Percentiles rank a stretch among this genome's conserved stretches.
phyloP scores from a whole-genome alignment of 1,139 yeast species.

The Pichia sp. region DNA sequence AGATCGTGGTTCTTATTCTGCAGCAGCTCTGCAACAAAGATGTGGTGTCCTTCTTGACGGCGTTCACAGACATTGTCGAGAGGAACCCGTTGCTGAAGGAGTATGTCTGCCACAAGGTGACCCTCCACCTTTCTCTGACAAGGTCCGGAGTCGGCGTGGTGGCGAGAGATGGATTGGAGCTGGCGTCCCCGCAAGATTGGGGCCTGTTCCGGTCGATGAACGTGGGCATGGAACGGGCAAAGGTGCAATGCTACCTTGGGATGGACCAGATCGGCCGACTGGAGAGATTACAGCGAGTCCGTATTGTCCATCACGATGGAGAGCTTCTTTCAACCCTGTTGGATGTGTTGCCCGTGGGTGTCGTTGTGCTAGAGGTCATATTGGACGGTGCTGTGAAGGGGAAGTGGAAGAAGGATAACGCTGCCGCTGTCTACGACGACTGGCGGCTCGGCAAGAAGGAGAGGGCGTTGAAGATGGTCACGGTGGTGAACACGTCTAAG shows the following conservation, averaged over 20 bases:
- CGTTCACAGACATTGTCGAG: neutral
- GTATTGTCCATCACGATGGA: constrained; percentile 5
- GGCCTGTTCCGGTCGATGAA: neutral
- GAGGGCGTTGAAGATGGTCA: constrained; percentile 8
- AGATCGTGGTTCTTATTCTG: neutral
- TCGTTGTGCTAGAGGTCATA: constrained; percentile 5
- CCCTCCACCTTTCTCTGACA: neutral
- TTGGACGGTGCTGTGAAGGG: constrained; percentile 5
- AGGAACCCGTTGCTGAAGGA: neutral
- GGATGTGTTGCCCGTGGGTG: neutral
- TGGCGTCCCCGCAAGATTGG: neutral
- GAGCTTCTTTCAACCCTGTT: neutral
- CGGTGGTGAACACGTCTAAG: constrained; percentile 4
- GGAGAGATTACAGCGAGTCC: neutral
- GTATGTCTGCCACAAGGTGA: neutral
- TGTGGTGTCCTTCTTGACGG: neutral
- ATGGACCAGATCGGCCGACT: neutral
- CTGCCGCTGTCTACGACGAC: neutral
- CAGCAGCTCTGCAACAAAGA: neutral
- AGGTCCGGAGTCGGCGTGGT: neutral
- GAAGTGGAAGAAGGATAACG: neutral
- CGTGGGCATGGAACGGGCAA: neutral
- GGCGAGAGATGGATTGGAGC: neutral
- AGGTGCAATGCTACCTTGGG: neutral
- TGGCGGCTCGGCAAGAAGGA: neutral